Base-by-base conservation (phyloP, 2,329 filamentous ascomycete species). In the Epichloe baconii region DNA sequence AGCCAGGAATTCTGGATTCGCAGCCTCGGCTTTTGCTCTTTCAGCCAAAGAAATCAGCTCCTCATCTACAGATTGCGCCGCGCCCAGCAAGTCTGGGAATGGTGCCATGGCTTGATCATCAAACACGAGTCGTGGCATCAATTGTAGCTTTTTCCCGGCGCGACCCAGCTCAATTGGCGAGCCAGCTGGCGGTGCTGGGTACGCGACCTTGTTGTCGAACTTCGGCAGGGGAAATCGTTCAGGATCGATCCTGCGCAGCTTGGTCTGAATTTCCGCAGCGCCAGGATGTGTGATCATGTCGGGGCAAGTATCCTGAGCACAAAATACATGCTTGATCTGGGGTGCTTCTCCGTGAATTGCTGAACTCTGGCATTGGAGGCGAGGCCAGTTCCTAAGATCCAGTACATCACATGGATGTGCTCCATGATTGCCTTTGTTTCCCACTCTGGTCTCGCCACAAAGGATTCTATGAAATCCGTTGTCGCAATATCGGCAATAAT, bases 401-500 rank as follows among this genome's bases (percentile, higher is more conserved):
- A 98, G 58, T 93, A 78, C 47, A 94, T 78, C 41, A 76, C 76
- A 44, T 76, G 71, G 44, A 96, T 66, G 47, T 83, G 78, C 6
- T 72, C 71, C 74, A 88, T 87, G 36, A 94, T 70, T 34, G 78
- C 70, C 11, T 71, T 59, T 38, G 78, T 77, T 17, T 74, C 70
- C 82, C 86, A 90, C 64, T 96, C 91, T 3, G 82, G 75, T 35
- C 88, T 78, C 37, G 73, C 70, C 43, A 95, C 59, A 49, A 96
- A 74, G 5, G 77, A 68, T 12, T 83, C 79, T 26, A 97, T 70
- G 60, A 93, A 90, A 7, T 81, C 78, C 1, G 64, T 55, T 14
- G 82, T 78, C 1, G 88, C 87, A 7, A 98, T 66, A 58, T 97
- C 90, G 41, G 94, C 72, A 7, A 98, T 74, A 8, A 86, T 85